phyloP scores from a whole-genome alignment of 2,329 filamentous ascomycete genomes.

The Talaromyces marneffei region DNA sequence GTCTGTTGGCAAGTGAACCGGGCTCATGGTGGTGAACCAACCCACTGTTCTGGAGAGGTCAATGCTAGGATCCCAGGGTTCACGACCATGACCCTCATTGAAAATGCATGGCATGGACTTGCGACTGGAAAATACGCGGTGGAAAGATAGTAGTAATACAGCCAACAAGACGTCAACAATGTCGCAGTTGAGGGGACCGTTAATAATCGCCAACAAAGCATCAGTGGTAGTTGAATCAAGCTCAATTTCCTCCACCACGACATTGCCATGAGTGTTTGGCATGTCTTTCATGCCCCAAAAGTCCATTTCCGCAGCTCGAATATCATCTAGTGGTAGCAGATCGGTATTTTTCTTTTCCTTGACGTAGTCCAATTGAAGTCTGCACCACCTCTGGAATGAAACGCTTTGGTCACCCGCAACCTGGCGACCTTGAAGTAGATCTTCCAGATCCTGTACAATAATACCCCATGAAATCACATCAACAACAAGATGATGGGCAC shows the following conservation, averaged over 20 bases:
- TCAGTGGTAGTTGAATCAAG: conserved; percentile 13
- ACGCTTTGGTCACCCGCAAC: not conserved
- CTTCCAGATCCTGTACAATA: conserved; percentile 21
- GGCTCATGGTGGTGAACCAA: conserved; percentile 22
- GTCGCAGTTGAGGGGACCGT: conserved; percentile 16
- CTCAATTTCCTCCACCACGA: conserved; percentile 5
- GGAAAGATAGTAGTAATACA: conserved; percentile 18
- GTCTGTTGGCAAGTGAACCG: conserved; percentile 13
- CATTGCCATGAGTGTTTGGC: conserved; percentile 8
- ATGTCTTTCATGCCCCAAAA: conserved; percentile 15
- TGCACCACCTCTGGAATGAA: conserved; percentile 16
- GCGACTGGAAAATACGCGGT: conserved; percentile 16
- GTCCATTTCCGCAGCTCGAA: conserved; percentile 53
- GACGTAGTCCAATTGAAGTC: conserved; percentile 13
- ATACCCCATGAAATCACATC: conserved; percentile 23
- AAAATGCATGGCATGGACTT: conserved; percentile 18
- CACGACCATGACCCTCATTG: conserved; percentile 22
- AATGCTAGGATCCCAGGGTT: conserved; percentile 16
- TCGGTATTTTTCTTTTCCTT: not conserved
- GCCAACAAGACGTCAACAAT: conserved; percentile 21
- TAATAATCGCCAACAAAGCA: conserved; percentile 12
- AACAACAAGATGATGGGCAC: conserved; percentile 20
- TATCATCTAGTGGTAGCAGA: conserved; percentile 11
- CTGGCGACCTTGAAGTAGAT: conserved; percentile 4
- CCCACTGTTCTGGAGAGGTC: conserved; percentile 21